A percentile compares a stretch with the other conserved stretches of the same genome.
These are phyloP conservation scores for Coniophora puteana DNA, from an alignment of 1,284 basidiomycete species.

Conservation along the genomic window DNA sequence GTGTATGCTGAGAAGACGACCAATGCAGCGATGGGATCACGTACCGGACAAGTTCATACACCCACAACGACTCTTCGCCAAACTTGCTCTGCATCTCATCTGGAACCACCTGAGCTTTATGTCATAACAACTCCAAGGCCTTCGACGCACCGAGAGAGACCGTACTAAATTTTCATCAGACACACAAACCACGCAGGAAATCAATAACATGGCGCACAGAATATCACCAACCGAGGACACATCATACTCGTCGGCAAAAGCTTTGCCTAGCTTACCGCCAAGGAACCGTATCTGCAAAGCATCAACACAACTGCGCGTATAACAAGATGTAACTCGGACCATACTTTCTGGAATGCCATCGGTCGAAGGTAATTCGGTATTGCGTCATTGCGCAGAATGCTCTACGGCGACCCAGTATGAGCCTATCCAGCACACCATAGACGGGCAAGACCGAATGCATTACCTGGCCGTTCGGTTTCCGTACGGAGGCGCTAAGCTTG, in stretches of 20 bases:
- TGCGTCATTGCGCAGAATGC: constrained; percentile 77
- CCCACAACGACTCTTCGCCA: constrained; percentile 85
- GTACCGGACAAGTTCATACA: constrained; percentile 80
- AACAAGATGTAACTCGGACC: constrained; percentile 4
- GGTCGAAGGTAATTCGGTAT: constrained; percentile 81
- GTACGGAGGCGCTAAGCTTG: constrained; percentile 84
- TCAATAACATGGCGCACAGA: constrained; percentile 46
- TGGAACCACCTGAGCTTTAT: constrained; percentile 20
- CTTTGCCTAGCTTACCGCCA: constrained; percentile 91
- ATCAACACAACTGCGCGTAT: constrained; percentile 1
- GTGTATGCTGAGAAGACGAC: background rate
- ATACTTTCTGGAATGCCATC: constrained; percentile 84
- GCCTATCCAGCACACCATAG: constrained; percentile 1
- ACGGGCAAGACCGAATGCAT: constrained; percentile 7
- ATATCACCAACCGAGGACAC: constrained; percentile 88
- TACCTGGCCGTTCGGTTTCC: constrained; percentile 85
- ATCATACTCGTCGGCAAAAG: constrained; percentile 85
- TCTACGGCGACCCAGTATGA: constrained; percentile 40
- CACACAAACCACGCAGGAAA: background rate
- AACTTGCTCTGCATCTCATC: constrained; percentile 84
- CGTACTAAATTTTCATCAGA: constrained; percentile 28
- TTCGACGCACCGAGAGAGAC: constrained; percentile 41
- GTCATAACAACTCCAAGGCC: constrained; percentile 3
- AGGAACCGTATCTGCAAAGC: constrained; percentile 80
- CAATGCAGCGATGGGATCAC: constrained; percentile 13